Conservation (phyloP, 805 yeast genomes). For the Zygosaccharomyces bisporus region DNA sequence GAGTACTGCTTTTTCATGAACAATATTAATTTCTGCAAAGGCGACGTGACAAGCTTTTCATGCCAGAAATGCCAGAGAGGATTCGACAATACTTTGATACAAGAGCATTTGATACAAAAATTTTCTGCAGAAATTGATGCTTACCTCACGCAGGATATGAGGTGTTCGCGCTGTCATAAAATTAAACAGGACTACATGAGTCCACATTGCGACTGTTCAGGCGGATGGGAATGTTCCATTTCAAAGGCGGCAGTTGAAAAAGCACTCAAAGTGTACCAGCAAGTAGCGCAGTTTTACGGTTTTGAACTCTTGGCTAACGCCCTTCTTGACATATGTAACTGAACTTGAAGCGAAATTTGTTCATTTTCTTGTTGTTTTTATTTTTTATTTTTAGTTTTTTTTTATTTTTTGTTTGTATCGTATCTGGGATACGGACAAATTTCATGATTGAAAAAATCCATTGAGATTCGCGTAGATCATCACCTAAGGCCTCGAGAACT, state of each 20-base stretch:
- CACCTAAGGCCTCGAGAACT: not conserved
- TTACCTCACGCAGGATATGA: conserved; percentile 74
- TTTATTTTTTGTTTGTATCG: not conserved
- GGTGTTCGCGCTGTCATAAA: conserved; percentile 71
- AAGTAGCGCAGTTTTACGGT: conserved; percentile 58
- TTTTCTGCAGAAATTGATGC: conserved; percentile 51
- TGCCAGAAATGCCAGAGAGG: conserved; percentile 65
- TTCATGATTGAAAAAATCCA: not conserved
- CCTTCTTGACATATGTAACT: not conserved
- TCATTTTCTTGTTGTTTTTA: no score
- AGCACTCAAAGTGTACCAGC: conserved; percentile 47
- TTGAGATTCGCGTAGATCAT: conserved; percentile 3
- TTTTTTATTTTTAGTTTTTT: no score
- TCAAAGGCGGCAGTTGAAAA: conserved; percentile 43
- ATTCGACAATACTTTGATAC: conserved; percentile 65
- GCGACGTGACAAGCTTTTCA: conserved; percentile 47
- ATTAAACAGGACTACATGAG: conserved; percentile 67
- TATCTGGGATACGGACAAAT: not conserved
- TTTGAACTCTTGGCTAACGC: conserved; percentile 46
- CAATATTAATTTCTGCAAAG: conserved; percentile 81
- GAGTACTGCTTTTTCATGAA: conserved; percentile 69
- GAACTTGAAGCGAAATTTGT: not conserved
- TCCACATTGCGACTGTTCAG: conserved; percentile 81
- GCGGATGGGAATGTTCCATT: conserved; percentile 67
- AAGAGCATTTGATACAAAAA: conserved; percentile 72